phyloP scores from a whole-genome alignment of 2,329 filamentous ascomycete species.

The Escovopsis weberi region DNA sequence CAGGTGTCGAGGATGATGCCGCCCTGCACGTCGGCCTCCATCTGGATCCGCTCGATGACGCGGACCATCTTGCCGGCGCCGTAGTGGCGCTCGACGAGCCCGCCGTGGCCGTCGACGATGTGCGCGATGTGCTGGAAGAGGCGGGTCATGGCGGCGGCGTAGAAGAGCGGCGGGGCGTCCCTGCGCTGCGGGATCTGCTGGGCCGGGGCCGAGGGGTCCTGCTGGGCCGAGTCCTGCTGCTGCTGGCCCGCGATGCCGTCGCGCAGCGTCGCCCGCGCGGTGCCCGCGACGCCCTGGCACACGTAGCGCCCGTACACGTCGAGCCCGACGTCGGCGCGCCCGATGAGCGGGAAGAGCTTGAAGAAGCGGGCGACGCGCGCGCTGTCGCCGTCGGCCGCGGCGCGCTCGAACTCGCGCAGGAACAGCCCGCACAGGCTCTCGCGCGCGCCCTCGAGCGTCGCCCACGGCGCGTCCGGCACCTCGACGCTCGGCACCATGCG shows the following conservation, averaged over 20 bases:
- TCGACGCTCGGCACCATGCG: conserved; percentile 91
- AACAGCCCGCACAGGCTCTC: conserved; percentile 86
- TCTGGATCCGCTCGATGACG: conserved; percentile 83
- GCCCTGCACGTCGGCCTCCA: conserved; percentile 90
- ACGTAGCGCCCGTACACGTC: conserved; percentile 95
- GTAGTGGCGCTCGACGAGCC: conserved; percentile 86
- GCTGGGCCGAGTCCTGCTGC: too few species aligned
- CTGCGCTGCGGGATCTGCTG: conserved; percentile 21
- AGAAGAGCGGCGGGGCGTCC: conserved; percentile 62
- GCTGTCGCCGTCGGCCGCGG: conserved; percentile 73
- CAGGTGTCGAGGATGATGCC: conserved; percentile 93
- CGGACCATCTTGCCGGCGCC: conserved; percentile 84
- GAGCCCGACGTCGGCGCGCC: conserved; percentile 71
- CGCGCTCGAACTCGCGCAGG: conserved; percentile 86
- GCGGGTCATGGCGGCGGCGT: conserved; percentile 77
- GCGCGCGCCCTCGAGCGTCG: conserved; percentile 74
- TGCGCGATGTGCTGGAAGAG: conserved; percentile 96
- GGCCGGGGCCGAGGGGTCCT: too few species aligned
- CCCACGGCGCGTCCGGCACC: conserved; percentile 77
- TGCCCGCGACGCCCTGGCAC: conserved; percentile 80
- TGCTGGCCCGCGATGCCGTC: conserved; percentile 36
- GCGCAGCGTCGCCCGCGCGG: conserved; percentile 68
- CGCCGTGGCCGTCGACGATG: conserved; percentile 85
- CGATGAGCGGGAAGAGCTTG: conserved; percentile 92
- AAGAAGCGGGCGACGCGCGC: conserved; percentile 90